Conservation (phyloP, 148 eudicot genomes). For the Agrostemma githago region DNA sequence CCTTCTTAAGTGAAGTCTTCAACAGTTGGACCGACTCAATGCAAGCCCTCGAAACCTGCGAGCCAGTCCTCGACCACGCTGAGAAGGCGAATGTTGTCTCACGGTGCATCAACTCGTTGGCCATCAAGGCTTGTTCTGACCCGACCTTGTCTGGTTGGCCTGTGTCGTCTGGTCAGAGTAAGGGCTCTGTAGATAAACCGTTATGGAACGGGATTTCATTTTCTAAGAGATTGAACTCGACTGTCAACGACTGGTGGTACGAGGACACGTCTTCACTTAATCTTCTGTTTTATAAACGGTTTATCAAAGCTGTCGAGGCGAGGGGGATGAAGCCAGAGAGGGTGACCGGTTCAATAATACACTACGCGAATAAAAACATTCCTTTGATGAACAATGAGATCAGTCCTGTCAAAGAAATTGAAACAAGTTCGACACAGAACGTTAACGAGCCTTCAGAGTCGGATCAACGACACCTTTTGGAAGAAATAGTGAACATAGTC, state of each 20-base stretch:
- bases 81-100: slow-evolving; percentile 57
- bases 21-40: slow-evolving; percentile 57
- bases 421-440: slow-evolving; percentile 12
- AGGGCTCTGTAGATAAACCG: slow-evolving; percentile 17
- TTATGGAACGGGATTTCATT: slow-evolving; percentile 57
- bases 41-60: slow-evolving; percentile 57
- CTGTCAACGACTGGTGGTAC: slow-evolving; percentile 69
- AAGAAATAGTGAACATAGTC: slow-evolving; percentile 55
- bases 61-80: slow-evolving; percentile 46
- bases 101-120: slow-evolving; percentile 56
- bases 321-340: slow-evolving; percentile 64
- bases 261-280: slow-evolving; percentile 56
- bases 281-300: slow-evolving; percentile 48
- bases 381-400: slow-evolving; percentile 34
- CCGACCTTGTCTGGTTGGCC: slow-evolving; percentile 46
- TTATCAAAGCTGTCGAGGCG: slow-evolving; percentile 45
- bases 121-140: slow-evolving; percentile 55
- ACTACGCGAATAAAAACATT: slow-evolving; percentile 45
- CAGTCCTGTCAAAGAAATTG: slow-evolving; percentile 21
- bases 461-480: slow-evolving; percentile 51
- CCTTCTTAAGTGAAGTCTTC: slow-evolving; percentile 54
- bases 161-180: slow-evolving; percentile 15
- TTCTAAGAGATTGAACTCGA: slow-evolving; percentile 20
- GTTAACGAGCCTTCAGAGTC: slow-evolving; percentile 36
- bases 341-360: slow-evolving; percentile 51